Evolutionary conservation across 371 early-diverging fungal genomes (phyloP).

Genomic region (Cokeromyces recurvatus): DNA sequence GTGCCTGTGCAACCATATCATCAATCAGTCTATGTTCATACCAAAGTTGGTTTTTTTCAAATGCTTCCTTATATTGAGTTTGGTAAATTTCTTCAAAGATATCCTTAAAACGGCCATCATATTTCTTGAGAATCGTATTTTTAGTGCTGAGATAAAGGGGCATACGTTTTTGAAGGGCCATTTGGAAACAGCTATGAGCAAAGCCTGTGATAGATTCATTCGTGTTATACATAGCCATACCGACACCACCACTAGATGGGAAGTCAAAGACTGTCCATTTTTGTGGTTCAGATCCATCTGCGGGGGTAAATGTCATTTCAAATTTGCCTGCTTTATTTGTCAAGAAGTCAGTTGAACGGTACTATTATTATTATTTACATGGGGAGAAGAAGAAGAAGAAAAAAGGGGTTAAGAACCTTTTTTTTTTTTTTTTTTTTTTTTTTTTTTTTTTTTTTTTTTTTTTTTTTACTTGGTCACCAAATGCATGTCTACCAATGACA

Average conservation of each 20-base stretch:
- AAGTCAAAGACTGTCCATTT: constrained; percentile 70
- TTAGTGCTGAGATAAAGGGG: constrained; percentile 92
- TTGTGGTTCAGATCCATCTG: constrained; percentile 61
- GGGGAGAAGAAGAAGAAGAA: no score
- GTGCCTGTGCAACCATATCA: constrained; percentile 94
- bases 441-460: no score
- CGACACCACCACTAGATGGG: constrained; percentile 74
- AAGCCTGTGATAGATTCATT: constrained; percentile 86
- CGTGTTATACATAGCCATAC: constrained; percentile 91
- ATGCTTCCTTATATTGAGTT: constrained; percentile 55
- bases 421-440: no score
- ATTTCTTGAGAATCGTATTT: constrained; percentile 92
- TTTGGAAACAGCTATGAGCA: constrained; percentile 88
- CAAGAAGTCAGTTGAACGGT: constrained; percentile 88
- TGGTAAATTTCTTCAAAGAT: constrained; percentile 88
- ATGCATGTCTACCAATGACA: constrained; percentile 92
- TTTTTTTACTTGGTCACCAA: constrained; percentile 78
- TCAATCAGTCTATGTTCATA: constrained; percentile 95
- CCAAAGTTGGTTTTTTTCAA: constrained; percentile 72
- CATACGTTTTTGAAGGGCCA: constrained; percentile 80
- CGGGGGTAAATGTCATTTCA: constrained; percentile 85
- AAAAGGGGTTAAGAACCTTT: no score
- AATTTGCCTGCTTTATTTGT: constrained; percentile 77
- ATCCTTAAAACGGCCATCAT: constrained; percentile 96
- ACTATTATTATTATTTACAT: constrained; percentile 38